Percentiles rank a stretch among this genome's conserved stretches.
phyloP scores from a whole-genome alignment of 441 rosid species.

The Corymbia calophylla region DNA sequence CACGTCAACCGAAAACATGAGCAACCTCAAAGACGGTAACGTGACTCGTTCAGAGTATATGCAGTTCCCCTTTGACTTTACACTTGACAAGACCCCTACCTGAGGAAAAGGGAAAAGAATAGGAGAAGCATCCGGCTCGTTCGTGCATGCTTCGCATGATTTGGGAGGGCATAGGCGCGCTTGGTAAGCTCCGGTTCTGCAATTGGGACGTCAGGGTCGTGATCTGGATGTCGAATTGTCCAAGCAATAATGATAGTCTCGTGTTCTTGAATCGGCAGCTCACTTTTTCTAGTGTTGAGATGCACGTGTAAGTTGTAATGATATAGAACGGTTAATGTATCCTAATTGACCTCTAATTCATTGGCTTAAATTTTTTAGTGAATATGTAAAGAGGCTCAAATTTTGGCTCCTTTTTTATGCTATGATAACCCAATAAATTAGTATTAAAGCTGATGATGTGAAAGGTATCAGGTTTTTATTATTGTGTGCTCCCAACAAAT shows the following conservation, averaged over 20 bases:
- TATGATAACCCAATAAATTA: no score
- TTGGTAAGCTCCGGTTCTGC: not conserved
- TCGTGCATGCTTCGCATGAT: not conserved
- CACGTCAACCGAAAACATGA: not conserved
- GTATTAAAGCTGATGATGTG: no score
- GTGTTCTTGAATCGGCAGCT: fast-evolving
- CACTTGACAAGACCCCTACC: not conserved
- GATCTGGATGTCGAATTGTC: not conserved
- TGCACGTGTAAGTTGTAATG: no score
- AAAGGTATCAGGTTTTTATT: no score
- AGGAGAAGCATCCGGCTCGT: not conserved
- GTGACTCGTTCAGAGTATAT: no score
- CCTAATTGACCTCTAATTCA: no score
- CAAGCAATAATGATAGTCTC: not conserved
- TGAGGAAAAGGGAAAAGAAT: not conserved
- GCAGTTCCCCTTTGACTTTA: not conserved
- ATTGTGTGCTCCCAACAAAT: no score
- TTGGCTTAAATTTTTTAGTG: no score
- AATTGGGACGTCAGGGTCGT: fast-evolving
- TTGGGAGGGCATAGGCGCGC: not conserved
- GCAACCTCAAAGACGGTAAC: not conserved
- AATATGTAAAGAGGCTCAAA: no score
- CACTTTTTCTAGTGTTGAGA: fast-evolving
- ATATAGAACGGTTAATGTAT: no score
- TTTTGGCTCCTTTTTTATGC: no score